Evolutionary conservation across 306 rosid genomes (phyloP), one percentile per base, ranked within the genome.

Genomic region (Vigna nakashimae): DNA sequence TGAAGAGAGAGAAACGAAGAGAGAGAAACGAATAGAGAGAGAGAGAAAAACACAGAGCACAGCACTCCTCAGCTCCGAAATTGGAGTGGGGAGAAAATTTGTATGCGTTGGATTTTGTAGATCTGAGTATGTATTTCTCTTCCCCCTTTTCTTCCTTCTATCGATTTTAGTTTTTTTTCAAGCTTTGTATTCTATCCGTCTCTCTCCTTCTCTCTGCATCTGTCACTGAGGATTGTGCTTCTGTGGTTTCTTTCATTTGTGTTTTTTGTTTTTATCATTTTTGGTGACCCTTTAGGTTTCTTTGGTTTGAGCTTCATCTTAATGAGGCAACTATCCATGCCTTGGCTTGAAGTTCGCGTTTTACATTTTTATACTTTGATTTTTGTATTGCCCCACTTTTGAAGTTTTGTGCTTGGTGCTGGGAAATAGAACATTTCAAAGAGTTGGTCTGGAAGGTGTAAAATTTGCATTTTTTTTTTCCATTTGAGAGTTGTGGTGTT

Each of bases 41-140:
- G 45, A 40, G 45, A 40, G 11, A 40, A 8, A 40, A 10, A 28
- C 9, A 4, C 22, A 75, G 63, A 24, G 40, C 45, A 45, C 60
- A 51, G 24, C 65, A 65, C 51, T 62, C 1, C 70, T 73, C 73
- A 71, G 76, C 83, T 86, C 89, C 89, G 82, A 80, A 69, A 73
- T 83, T 53, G 79, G 38, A 80, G 87, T 85, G 87, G 66, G 53
- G 14, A 36, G 73, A 68, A 62, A 73, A 0, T 77, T 80, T 77
- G 74, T 72, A 79, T 76, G 59, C 56, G 42, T 80, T 73, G 73
- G 81, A 69, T 57, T 73, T 74, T 43, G 59, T 77, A 86, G 89
- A 83, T 86, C 89, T 83, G 84, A 75, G 84, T 80, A 80, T 22
- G 82, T 63, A 0, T 65, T 30, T 36, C 43, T 81, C 71, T 75